Base-by-base conservation (phyloP, 23 red algal species). In the Gracilaria vermiculophylla region DNA sequence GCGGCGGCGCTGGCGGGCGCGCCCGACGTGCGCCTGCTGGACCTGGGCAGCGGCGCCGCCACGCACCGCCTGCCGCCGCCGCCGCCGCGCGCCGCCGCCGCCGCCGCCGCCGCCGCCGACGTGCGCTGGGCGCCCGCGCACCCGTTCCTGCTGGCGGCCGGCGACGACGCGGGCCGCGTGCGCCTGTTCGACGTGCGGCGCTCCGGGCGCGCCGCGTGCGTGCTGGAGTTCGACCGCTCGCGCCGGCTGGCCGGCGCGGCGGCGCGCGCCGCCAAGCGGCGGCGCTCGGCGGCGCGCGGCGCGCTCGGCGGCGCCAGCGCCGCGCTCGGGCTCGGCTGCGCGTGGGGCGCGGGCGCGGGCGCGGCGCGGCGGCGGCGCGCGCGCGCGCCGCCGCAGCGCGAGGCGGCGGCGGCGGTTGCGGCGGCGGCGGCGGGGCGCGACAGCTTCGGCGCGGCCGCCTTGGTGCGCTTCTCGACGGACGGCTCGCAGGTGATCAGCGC, bases 161-260 rank as follows among this genome's bases (percentile, higher is more conserved):
- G 62, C 17, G 56, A 67, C 36, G 44, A 52, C 2, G 44, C 12
- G 2, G 81, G 81, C 2, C 44, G 25, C 16, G 44, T 71, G 16
- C 53, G 62, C 37, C 81, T 86, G 19, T 86, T 86, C 28, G 81
- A 86, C 48, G 41, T 86, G 29, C 81, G 81, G 36, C 81, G 81
- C 21, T 67, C 81, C 15, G 81, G 81, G 20, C 23, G 51, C 19
- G 34, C 12, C 40, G 81, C 81, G 17, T 86, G 81, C 32, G 45
- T 86, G 15, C 67, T 73, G 20, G 25, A 73, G 40, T 73, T 73
- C 47, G 67, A 73, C 47, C 14, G 42, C 40, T 17, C 67, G 2
- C 36, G 40, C 23, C 32, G 67, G 40, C 25, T 73, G 4, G n/a
- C n/a, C 5, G 35, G 1, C 17, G 67, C 37, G 3, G 39, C 25